These are phyloP conservation scores for Colletotrichum chlorophyti DNA, from an alignment of 2,329 filamentous ascomycete species.

Conservation along the genomic window DNA sequence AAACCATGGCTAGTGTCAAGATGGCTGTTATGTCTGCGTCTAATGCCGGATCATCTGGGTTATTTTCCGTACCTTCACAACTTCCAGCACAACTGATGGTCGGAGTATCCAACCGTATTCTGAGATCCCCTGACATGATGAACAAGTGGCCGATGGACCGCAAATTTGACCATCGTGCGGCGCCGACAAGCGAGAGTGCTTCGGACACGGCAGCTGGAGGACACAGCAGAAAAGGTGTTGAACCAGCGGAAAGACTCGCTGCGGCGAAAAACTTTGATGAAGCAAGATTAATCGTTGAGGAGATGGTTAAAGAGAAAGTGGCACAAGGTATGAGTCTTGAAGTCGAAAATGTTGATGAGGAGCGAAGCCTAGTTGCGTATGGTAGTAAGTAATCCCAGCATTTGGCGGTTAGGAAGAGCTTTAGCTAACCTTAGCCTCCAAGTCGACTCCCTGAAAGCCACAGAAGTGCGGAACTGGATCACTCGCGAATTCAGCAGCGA, in stretches of 20 bases:
- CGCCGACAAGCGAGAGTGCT: no score
- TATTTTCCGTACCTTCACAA: no score
- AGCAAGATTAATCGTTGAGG: conserved; percentile 39
- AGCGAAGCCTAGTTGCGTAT: conserved; percentile 27
- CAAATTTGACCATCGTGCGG: conserved; percentile 3
- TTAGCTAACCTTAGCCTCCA: no score
- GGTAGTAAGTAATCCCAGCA: conserved; percentile 14
- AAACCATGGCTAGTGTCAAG: not conserved
- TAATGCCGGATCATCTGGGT: not conserved
- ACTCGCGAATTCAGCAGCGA: conserved; percentile 31
- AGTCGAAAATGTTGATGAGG: conserved; percentile 28
- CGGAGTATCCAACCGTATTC: conserved; percentile 32
- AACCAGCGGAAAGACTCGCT: conserved; percentile 36
- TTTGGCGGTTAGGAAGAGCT: not conserved
- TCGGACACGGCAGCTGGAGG: not conserved
- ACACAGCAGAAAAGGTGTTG: conserved; percentile 18
- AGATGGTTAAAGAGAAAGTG: conserved; percentile 44
- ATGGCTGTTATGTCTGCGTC: not conserved
- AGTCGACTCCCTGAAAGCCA: conserved; percentile 34
- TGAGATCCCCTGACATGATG: conserved; percentile 43
- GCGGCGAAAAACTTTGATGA: conserved; percentile 38
- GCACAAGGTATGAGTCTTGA: conserved; percentile 6
- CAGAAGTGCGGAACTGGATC: conserved; percentile 35
- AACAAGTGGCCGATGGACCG: conserved; percentile 48
- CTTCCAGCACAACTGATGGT: conserved; percentile 17